Evolutionary conservation across 1,284 basidiomycete genomes (phyloP), one percentile per base, ranked within the genome.

Genomic region (Cryptococcus hybrid): DNA sequence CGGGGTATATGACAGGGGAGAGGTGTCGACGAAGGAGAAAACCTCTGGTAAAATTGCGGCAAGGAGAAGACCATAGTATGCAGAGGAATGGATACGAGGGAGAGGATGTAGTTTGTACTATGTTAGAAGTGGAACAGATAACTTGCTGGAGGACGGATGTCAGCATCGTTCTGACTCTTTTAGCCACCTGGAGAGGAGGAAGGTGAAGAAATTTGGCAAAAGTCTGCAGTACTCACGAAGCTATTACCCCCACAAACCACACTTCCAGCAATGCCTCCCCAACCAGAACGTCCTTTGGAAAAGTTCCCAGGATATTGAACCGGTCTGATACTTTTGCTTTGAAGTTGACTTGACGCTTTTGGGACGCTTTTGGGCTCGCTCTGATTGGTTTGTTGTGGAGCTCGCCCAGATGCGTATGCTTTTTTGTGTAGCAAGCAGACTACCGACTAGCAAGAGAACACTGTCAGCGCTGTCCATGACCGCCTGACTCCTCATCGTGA

Each of bases 1-100:
- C 35, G 8, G 62, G 62, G 42, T 66, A 66, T 49, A 63, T 58
- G 40, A 66, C 62, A 7, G 55, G 62, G 64, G 64, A 7, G 62
- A 63, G 30, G 59, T 60, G 45, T 66, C 64, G 47, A 65, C 51
- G 37, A 63, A 45, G 3, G 48, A 48, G 13, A 62, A 57, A 3
- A 57, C 5, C 11, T 56, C 53, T 30, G 59, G 62, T 3, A 61
- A 57, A 65, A 57, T n/a, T 54, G 55, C 1, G 64, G 64, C 8
- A 66, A 35, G 46, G 48, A 47, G 52, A 66, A 66, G 34, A 57
- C 58, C 58, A 63, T 61, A 3, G 40, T 58, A n/a, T 24, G 6
- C 5, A 46, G 38, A 12, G 30, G 30, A 30, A 30, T 30, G 30
- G 30, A 30, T 30, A 30, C 30, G 30, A 30, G 4, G 30, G 30